These are phyloP conservation scores for Sporobolus alterniflorus DNA, from an alignment of 202 grass and related monocot species.

Conservation along the genomic window DNA sequence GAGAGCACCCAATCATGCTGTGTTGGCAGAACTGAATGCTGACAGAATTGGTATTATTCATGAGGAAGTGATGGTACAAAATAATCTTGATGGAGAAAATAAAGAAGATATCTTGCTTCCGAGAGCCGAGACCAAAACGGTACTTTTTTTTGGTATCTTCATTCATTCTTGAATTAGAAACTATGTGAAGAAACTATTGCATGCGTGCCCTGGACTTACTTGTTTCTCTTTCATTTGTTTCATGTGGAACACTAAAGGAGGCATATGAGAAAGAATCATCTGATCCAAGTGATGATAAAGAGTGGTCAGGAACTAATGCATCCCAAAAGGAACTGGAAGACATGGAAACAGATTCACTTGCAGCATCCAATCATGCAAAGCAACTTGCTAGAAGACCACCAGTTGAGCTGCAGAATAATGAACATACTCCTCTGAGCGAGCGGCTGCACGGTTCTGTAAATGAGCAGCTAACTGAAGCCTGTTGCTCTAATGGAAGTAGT, in stretches of 20 bases:
- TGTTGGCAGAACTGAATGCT: constrained; percentile 28
- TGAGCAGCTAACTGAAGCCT: constrained; percentile 30
- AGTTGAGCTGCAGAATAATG: constrained; percentile 31
- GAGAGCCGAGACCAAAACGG: neutral
- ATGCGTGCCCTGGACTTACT: neutral
- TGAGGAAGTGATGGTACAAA: constrained; percentile 23
- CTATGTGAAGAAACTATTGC: neutral
- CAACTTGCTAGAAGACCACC: constrained; percentile 30
- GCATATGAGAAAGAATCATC: neutral
- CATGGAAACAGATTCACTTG: constrained; percentile 38
- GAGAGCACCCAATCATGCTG: constrained; percentile 16
- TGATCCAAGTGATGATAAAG: neutral
- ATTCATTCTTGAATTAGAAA: neutral
- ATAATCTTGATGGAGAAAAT: constrained; percentile 27
- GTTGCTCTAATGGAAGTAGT: constrained; percentile 44
- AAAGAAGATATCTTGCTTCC: constrained; percentile 25
- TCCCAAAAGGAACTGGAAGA: neutral
- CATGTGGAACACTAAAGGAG: neutral
- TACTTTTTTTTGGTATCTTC: neutral
- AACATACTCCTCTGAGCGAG: constrained; percentile 36
- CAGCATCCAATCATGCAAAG: constrained; percentile 30
- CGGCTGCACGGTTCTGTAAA: constrained; percentile 15
- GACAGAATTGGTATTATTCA: constrained; percentile 33
- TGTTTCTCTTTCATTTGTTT: neutral
- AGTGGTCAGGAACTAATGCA: neutral